These are phyloP conservation scores for Puya raimondii DNA, from an alignment of 176 grass and related monocot genomes.

Conservation along the genomic window DNA sequence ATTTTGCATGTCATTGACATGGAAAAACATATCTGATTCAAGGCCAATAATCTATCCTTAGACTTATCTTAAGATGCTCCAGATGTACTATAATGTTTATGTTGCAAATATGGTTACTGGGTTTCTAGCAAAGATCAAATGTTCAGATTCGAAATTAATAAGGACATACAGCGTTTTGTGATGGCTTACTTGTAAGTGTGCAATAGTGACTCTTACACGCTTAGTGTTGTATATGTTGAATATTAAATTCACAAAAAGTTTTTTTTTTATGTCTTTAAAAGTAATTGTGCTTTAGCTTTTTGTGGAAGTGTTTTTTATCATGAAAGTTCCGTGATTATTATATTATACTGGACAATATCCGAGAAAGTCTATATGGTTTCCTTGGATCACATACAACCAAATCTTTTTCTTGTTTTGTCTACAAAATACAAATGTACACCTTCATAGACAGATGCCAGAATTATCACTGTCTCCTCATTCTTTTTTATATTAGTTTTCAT, in stretches of 20 bases:
- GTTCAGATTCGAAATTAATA: neutral
- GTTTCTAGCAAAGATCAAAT: neutral
- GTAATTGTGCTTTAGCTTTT: no score
- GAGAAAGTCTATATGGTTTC: neutral
- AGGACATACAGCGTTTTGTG: no score
- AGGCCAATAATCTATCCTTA: neutral
- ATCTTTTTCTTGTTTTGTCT: neutral
- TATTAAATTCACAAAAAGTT: no score
- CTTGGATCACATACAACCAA: neutral
- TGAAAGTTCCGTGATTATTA: neutral
- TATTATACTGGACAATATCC: neutral
- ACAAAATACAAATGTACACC: no score
- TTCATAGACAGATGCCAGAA: neutral
- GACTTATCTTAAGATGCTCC: neutral
- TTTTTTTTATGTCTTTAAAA: no score
- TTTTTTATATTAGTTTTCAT: neutral
- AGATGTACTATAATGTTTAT: neutral
- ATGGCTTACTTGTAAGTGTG: no score
- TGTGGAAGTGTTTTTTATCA: no score
- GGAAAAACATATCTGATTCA: no score
- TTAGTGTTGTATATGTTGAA: no score
- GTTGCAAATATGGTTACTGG: neutral
- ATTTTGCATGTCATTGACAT: no score
- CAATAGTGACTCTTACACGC: no score
- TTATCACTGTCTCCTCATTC: neutral